phyloP scores from a whole-genome alignment of 2,329 filamentous ascomycete genomes.

The Cephalotrichum gorgonifer region DNA sequence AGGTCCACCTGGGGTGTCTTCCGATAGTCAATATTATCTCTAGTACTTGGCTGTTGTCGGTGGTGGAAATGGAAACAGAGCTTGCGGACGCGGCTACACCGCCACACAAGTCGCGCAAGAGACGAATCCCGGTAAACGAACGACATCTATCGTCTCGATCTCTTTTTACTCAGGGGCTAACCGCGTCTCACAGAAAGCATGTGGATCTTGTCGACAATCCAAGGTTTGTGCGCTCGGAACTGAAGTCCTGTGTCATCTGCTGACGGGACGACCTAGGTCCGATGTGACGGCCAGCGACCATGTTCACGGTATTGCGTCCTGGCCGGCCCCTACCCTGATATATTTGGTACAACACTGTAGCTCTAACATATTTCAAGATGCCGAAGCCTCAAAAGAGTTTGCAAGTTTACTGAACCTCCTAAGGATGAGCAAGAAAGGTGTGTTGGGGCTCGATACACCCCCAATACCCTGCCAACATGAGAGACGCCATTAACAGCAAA shows the following conservation, averaged over 20 bases:
- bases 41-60: no score
- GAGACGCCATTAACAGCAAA: no score
- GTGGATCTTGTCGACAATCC: constrained; percentile 15
- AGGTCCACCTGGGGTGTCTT: no score
- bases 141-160: no score
- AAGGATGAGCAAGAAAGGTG: constrained; percentile 13
- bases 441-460: not conserved
- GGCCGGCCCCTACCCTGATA: not conserved
- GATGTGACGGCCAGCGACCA: constrained; percentile 14
- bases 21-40: no score
- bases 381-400: constrained; percentile 11
- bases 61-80: no score
- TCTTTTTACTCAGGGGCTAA: no score
- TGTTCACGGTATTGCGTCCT: constrained; percentile 13
- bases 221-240: constrained; percentile 10
- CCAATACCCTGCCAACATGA: no score
- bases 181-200: constrained; percentile 12
- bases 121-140: no score
- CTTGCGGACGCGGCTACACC: no score
- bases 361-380: constrained; percentile 11
- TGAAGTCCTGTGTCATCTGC: not conserved
- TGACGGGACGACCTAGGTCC: constrained; percentile 8
- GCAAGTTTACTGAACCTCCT: constrained; percentile 13
- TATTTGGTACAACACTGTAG: no score
- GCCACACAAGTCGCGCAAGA: no score